A percentile compares a stretch with the other conserved stretches of the same genome.
Evolutionary conservation across 805 yeast species (phyloP).

Genomic region (Metschnikowia santaceciliae): DNA sequence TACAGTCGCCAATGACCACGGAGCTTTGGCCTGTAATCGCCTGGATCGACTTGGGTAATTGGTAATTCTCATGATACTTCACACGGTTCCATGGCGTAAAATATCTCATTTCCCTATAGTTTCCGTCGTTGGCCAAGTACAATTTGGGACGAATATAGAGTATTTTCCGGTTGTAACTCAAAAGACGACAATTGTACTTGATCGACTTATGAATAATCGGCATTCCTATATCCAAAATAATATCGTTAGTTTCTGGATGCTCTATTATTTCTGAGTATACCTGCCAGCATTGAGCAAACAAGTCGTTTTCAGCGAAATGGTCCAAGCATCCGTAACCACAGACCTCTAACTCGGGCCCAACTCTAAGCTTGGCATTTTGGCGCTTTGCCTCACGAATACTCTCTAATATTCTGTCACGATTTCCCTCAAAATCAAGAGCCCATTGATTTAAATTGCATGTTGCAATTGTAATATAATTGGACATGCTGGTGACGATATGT

Average conservation of each 20-base stretch:
- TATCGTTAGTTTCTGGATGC: constrained; percentile 66
- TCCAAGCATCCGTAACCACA: constrained; percentile 95
- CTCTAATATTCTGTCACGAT: constrained; percentile 82
- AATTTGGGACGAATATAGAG: constrained; percentile 87
- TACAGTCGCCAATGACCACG: constrained; percentile 89
- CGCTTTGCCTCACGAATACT: constrained; percentile 75
- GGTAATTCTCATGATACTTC: constrained; percentile 65
- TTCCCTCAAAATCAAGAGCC: constrained; percentile 98
- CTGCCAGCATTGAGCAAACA: constrained; percentile 91
- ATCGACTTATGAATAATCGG: constrained; percentile 86
- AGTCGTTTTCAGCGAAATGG: constrained; percentile 88
- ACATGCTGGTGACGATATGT: constrained; percentile 45
- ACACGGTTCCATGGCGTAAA: constrained; percentile 93
- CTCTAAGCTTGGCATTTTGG: constrained; percentile 75
- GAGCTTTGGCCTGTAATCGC: constrained; percentile 58
- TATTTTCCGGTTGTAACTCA: constrained; percentile 75
- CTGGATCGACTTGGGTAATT: constrained; percentile 68
- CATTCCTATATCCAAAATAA: constrained; percentile 89
- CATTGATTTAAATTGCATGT: constrained; percentile 97
- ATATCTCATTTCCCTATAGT: constrained; percentile 95
- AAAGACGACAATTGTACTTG: constrained; percentile 85
- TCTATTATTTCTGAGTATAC: constrained; percentile 75
- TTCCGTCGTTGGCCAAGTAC: constrained; percentile 95
- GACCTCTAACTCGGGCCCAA: constrained; percentile 95
- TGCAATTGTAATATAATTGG: constrained; percentile 82